Evolutionary conservation across 257 asterid genomes (phyloP), one percentile per base, ranked within the genome.

Genomic region (Nicotiana tomentosiformis): DNA sequence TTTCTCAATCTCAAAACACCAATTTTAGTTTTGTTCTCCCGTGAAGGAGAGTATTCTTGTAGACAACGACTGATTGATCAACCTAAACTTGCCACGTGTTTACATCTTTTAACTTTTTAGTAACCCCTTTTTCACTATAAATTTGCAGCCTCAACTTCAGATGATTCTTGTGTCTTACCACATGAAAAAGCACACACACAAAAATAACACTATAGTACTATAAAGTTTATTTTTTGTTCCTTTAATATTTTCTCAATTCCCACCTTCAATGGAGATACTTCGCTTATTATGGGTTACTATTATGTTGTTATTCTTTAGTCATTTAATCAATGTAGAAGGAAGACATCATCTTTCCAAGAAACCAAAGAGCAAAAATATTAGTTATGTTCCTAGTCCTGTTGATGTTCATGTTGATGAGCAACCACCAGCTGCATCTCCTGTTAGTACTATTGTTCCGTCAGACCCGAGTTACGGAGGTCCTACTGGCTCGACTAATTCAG

Each of bases 341-440:
- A 90, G 92, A 77, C 84, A 83, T 58, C 91, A 90, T 33, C 79
- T 83, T 7, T 39, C 76, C 84, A 92, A 86, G 87, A 90, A 91
- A 82, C 86, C 77, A 49, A 84, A 89, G 86, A 82, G 37, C 8
- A 82, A 77, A 55, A 87, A 5, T 7, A 17, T 77, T 17, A 55
- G 72, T 51, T 10, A 62, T 20, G 84, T 56, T 77, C 82, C 53
- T 77, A 35, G 90, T 78, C 89, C 89, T 23, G 86, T 66, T 12
- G 77, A 62, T 29, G 76, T 11, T 35, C 46, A 20, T 33, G 78
- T 10, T 66, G 49, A 72, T 32, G 20, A 46, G 23, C 32, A 17
- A 66, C 8, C 82, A 8, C 29, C 72, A 37, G 61, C 14, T 62
- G 39, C 39, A 1, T 61, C 90, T 66, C 89, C 93, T 43, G 3